These are phyloP conservation scores for Ganoderma boninense DNA, from an alignment of 1,284 basidiomycete genomes.

Conservation along the genomic window DNA sequence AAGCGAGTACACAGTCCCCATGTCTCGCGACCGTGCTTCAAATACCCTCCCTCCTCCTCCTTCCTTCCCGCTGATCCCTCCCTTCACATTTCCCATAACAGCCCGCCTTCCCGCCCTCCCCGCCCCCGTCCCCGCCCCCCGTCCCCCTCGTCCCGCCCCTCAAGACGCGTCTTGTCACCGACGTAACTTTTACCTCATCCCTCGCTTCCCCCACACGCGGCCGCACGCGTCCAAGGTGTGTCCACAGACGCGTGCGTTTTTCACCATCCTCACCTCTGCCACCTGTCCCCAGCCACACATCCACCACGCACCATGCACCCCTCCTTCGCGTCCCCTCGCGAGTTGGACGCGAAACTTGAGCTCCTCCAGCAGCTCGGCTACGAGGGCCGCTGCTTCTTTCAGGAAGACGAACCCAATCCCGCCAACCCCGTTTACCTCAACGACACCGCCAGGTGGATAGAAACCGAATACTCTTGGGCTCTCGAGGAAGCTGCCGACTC, in stretches of 20 bases:
- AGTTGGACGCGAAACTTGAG: constrained; percentile 40
- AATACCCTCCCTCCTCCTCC: constrained; percentile 26
- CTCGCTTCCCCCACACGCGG: constrained; percentile 15
- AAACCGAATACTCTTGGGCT: constrained; percentile 35
- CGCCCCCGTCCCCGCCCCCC: constrained; percentile 5
- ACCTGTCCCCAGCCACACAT: constrained; percentile 11
- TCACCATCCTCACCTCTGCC: constrained; percentile 17
- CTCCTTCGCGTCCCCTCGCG: constrained; percentile 23
- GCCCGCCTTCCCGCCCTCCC: constrained; percentile 9
- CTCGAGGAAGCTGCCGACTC: constrained; percentile 34
- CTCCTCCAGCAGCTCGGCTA: constrained; percentile 39
- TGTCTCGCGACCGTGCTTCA: constrained; percentile 16
- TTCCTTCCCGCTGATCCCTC: constrained; percentile 31
- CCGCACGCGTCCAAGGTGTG: constrained; percentile 24
- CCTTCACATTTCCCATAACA: constrained; percentile 11
- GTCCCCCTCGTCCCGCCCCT: constrained; percentile 9
- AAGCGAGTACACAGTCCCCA: constrained; percentile 20
- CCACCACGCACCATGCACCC: constrained; percentile 30
- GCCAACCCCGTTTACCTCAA: constrained; percentile 27
- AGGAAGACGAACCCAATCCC: constrained; percentile 24
- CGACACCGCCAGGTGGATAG: constrained; percentile 34
- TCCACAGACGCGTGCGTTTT: constrained; percentile 21
- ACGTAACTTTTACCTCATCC: constrained; percentile 24
- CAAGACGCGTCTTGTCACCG: constrained; percentile 4
- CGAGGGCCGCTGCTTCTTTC: constrained; percentile 28